A percentile compares a stretch with the other conserved stretches of the same genome.
These are phyloP conservation scores for Cicer bijugum DNA, from an alignment of 306 rosid genomes.

Conservation along the genomic window DNA sequence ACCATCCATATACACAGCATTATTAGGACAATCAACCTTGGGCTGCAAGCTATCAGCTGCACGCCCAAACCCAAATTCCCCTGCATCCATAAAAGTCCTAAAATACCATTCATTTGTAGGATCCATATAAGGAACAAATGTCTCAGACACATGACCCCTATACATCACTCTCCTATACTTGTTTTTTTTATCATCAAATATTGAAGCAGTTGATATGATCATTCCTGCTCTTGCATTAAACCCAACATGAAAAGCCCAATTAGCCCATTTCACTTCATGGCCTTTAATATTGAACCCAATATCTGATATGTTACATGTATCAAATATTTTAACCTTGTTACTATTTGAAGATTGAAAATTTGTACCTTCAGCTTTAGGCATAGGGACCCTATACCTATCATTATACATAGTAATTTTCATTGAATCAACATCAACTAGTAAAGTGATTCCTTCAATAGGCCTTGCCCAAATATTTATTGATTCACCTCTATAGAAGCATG, in stretches of 20 bases:
- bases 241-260: constrained; percentile 81
- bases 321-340: constrained; percentile 31
- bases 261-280: constrained; percentile 70
- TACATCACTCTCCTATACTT: constrained; percentile 66
- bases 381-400: constrained; percentile 63
- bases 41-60: constrained; percentile 72
- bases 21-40: constrained; percentile 69
- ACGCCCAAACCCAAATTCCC: constrained; percentile 87
- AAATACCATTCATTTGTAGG: constrained; percentile 81
- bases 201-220: constrained; percentile 78
- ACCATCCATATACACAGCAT: constrained; percentile 74
- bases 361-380: constrained; percentile 84
- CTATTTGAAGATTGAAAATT: constrained; percentile 53
- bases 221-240: constrained; percentile 82
- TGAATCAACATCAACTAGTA: constrained; percentile 69
- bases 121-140: constrained; percentile 90
- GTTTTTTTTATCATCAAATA: constrained; percentile 57
- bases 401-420: constrained; percentile 64
- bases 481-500: constrained; percentile 70
- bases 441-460: constrained; percentile 78
- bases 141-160: constrained; percentile 90
- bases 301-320: constrained; percentile 44
- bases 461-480: constrained; percentile 71
- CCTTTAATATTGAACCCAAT: constrained; percentile 55
- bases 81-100: constrained; percentile 86